Percentiles rank a stretch among this genome's conserved stretches.
These are phyloP conservation scores for Colletotrichum filicis DNA, from an alignment of 2,329 filamentous ascomycete genomes.

Conservation along the genomic window DNA sequence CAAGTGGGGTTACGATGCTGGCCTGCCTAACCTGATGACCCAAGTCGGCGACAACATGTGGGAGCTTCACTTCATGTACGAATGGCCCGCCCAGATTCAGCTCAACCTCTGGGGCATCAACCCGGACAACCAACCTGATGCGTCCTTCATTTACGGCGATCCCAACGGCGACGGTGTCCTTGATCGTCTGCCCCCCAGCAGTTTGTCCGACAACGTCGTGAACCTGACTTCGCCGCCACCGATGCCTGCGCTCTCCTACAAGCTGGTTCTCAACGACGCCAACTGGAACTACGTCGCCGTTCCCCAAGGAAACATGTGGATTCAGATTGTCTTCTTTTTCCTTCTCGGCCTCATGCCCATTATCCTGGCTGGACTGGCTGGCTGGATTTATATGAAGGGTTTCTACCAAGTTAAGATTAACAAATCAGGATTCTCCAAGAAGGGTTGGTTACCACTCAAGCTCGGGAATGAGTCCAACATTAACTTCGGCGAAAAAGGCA, in stretches of 20 bases:
- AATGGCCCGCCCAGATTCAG: conserved; percentile 72
- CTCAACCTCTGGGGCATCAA: conserved; percentile 77
- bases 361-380: conserved; percentile 57
- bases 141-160: conserved; percentile 69
- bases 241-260: conserved; percentile 64
- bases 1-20: conserved; percentile 71
- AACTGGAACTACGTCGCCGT: conserved; percentile 61
- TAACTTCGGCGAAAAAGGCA: conserved; percentile 44
- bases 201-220: conserved; percentile 64
- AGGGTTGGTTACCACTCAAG: conserved; percentile 42
- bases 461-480: conserved; percentile 44
- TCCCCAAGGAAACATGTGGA: conserved; percentile 62
- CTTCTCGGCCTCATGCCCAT: conserved; percentile 64
- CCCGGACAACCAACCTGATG: conserved; percentile 69
- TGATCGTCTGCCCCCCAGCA: conserved; percentile 71
- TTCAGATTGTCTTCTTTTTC: conserved; percentile 64
- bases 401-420: conserved; percentile 69
- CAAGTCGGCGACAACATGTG: conserved; percentile 61
- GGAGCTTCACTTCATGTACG: conserved; percentile 69
- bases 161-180: conserved; percentile 70
- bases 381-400: conserved; percentile 66
- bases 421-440: conserved; percentile 42
- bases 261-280: conserved; percentile 64
- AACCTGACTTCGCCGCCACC: conserved; percentile 67
- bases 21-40: conserved; percentile 42